phyloP scores from a whole-genome alignment of 352 stramenopile genomes.

The Detonula confervacea region DNA sequence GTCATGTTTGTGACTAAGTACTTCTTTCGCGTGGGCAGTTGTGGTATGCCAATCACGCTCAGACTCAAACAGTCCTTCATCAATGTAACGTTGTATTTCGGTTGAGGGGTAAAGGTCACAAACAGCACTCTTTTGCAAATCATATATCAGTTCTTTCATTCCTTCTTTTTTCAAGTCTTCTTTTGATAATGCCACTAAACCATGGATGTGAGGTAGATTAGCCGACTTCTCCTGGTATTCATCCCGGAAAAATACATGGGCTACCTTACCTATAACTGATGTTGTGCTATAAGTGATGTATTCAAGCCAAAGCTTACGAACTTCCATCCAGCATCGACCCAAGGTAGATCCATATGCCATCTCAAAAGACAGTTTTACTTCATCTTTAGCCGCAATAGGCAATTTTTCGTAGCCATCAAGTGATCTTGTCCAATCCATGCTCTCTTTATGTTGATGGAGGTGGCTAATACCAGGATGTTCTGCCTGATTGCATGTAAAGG shows the following conservation, averaged over 20 bases:
- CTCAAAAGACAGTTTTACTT: constrained; percentile 40
- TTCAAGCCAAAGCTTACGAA: constrained; percentile 33
- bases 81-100: constrained; percentile 15
- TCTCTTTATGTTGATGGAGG: constrained; percentile 19
- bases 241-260: constrained; percentile 38
- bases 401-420: constrained; percentile 26
- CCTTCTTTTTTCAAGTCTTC: constrained; percentile 30
- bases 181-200: constrained; percentile 20
- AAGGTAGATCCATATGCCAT: constrained; percentile 33
- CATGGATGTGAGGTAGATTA: constrained; percentile 54
- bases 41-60: constrained; percentile 10
- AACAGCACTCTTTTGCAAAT: constrained; percentile 31
- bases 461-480: constrained; percentile 24
- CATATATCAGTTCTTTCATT: constrained; percentile 26
- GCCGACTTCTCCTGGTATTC: constrained; percentile 41
- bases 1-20: constrained; percentile 23
- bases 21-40: neutral
- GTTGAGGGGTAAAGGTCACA: constrained; percentile 13
- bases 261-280: constrained; percentile 8
- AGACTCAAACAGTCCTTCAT: constrained; percentile 10
- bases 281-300: constrained; percentile 28
- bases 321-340: constrained; percentile 42
- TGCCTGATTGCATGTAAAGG: constrained; percentile 44
- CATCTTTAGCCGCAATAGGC: neutral
- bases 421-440: constrained; percentile 21